Conservation (phyloP, 192 early-diverging fungal species). For the Coemansia sp. region DNA sequence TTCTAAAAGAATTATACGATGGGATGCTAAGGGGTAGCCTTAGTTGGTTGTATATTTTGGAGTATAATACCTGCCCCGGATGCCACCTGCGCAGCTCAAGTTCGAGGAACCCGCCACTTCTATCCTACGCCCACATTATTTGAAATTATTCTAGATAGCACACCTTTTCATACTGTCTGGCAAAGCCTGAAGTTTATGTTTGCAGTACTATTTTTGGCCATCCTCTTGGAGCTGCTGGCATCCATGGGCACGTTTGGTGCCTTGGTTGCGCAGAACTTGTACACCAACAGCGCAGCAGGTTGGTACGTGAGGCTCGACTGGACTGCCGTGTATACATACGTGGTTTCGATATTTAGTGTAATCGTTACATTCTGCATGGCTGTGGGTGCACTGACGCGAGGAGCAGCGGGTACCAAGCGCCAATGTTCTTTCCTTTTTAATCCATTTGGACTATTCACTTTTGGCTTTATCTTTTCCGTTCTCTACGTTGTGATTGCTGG, state of each 20-base stretch:
- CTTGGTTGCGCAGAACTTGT: conserved; percentile 42
- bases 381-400: conserved; percentile 29
- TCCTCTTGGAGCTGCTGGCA: conserved; percentile 39
- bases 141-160: neutral
- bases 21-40: too few species aligned
- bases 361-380: conserved; percentile 26
- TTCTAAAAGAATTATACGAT: too few species aligned
- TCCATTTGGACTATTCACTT: conserved; percentile 24
- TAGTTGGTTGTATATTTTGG: neutral
- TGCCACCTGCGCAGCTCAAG: conserved; percentile 2
- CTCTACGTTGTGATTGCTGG: conserved; percentile 45
- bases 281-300: conserved; percentile 49
- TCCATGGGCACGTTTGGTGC: conserved; percentile 49
- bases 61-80: neutral
- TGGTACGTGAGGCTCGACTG: conserved; percentile 45
- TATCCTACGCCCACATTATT: neutral
- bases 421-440: conserved; percentile 28
- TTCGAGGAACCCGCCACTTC: neutral
- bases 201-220: conserved; percentile 23
- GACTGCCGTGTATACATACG: conserved; percentile 45
- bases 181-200: conserved; percentile 14
- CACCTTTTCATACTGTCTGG: neutral
- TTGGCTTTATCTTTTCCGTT: conserved; percentile 35
- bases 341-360: conserved; percentile 29
- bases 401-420: conserved; percentile 6